These are phyloP conservation scores for Auricularia heimuer DNA, from an alignment of 768 basidiomycete species.

Conservation along the genomic window DNA sequence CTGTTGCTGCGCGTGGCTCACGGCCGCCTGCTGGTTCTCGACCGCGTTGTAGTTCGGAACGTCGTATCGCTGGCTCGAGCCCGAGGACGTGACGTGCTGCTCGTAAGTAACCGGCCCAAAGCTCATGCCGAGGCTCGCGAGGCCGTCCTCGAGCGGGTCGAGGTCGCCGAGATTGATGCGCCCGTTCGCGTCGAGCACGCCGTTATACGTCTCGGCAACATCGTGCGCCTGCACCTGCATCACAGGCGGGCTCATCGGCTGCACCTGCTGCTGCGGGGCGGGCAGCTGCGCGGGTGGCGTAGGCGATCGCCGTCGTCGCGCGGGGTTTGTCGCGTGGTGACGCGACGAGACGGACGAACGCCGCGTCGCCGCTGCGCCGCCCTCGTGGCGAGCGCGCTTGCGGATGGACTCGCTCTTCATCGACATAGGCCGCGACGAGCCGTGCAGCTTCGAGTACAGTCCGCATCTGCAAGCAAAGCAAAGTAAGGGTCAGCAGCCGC, in stretches of 20 bases:
- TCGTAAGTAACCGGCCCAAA: neutral
- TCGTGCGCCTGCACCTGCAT: neutral
- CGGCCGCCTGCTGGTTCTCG: neutral
- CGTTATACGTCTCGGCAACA: neutral
- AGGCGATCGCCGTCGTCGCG: neutral
- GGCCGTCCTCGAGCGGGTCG: neutral
- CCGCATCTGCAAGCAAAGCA: slow-evolving; percentile 8
- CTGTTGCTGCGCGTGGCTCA: neutral
- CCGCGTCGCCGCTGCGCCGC: neutral
- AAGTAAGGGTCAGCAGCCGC: neutral
- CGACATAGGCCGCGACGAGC: slow-evolving; percentile 75
- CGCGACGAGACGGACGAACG: neutral
- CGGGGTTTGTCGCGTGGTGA: neutral
- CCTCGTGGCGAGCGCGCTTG: slow-evolving; percentile 76
- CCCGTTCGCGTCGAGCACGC: neutral
- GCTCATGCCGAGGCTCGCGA: neutral
- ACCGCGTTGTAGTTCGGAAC: neutral
- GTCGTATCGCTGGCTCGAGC: neutral
- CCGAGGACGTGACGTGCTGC: neutral
- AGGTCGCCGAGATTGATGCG: neutral
- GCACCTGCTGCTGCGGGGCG: neutral
- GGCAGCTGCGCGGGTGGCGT: neutral
- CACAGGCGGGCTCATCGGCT: neutral
- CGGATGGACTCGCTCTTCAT: slow-evolving; percentile 90
- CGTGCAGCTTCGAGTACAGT: slow-evolving; percentile 64